Conservation (phyloP, 148 eudicot species). For the Rhododendron griersonianum region DNA sequence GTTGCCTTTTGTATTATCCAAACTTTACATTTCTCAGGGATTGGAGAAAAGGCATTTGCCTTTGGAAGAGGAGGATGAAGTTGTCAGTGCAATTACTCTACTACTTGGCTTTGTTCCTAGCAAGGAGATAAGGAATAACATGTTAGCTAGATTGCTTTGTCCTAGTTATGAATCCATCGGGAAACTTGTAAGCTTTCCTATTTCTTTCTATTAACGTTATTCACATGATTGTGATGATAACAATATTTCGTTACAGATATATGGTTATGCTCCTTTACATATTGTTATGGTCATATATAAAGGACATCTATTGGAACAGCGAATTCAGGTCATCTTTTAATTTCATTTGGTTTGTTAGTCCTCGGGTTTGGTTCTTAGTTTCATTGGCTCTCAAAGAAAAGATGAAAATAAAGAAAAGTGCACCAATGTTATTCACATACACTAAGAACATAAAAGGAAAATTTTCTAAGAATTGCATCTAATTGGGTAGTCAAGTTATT, state of each 20-base stretch:
- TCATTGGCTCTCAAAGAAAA: background rate
- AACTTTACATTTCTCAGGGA: conserved; percentile 33
- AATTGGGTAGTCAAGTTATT: background rate
- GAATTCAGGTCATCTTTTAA: background rate
- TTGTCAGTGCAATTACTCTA: conserved; percentile 68
- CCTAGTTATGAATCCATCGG: conserved; percentile 70
- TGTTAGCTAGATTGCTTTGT: conserved; percentile 68
- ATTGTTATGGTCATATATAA: background rate
- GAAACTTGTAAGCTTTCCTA: conserved; percentile 66
- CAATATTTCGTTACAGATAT: background rate
- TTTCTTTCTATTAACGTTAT: background rate
- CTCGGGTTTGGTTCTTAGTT: background rate
- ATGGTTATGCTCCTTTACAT: background rate
- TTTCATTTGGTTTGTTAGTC: background rate
- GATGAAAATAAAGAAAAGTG: background rate
- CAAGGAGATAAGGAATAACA: conserved; percentile 65
- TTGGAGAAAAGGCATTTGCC: conserved; percentile 64
- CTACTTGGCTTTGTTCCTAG: conserved; percentile 56
- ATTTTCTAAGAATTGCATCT: background rate
- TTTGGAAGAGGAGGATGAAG: conserved; percentile 86
- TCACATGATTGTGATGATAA: background rate
- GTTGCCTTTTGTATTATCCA: background rate
- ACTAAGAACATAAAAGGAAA: background rate
- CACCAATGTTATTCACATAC: background rate
- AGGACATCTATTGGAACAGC: background rate